phyloP scores from a whole-genome alignment of 768 basidiomycete species.

The Lentinula detonsa region DNA sequence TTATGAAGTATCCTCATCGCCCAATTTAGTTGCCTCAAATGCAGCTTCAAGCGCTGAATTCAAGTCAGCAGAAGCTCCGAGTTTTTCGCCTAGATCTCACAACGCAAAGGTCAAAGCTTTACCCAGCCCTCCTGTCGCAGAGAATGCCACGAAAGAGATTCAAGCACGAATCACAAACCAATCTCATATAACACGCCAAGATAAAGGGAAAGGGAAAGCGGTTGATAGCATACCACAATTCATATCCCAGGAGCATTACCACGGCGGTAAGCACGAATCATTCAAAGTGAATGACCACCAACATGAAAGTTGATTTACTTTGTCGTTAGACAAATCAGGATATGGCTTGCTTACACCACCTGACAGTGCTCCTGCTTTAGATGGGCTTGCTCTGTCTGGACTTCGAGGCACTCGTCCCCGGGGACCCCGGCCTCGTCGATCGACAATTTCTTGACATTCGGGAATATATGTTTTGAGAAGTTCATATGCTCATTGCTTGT shows the following conservation, averaged over 20 bases:
- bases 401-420: not conserved
- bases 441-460: not conserved
- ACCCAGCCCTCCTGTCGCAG: not conserved
- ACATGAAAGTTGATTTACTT: not conserved
- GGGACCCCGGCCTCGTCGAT: slow-evolving; percentile 1
- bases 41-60: not conserved
- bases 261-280: not conserved
- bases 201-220: not conserved
- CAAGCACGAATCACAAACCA: not conserved
- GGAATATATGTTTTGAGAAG: not conserved
- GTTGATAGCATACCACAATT: not conserved
- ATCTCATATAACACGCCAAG: not conserved
- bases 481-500: not conserved
- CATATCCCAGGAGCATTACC: not conserved
- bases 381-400: not conserved
- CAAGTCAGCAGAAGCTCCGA: not conserved
- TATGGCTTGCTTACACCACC: slow-evolving; percentile 2
- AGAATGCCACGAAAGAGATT: not conserved
- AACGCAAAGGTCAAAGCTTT: not conserved
- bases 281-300: not conserved
- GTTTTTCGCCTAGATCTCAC: not conserved
- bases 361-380: not conserved
- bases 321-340: not conserved
- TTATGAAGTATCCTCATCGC: not conserved
- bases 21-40: not conserved